Evolutionary conservation across 2,329 filamentous ascomycete genomes (phyloP), one percentile per base, ranked within the genome.

Genomic region (Alternaria tenuissima): DNA sequence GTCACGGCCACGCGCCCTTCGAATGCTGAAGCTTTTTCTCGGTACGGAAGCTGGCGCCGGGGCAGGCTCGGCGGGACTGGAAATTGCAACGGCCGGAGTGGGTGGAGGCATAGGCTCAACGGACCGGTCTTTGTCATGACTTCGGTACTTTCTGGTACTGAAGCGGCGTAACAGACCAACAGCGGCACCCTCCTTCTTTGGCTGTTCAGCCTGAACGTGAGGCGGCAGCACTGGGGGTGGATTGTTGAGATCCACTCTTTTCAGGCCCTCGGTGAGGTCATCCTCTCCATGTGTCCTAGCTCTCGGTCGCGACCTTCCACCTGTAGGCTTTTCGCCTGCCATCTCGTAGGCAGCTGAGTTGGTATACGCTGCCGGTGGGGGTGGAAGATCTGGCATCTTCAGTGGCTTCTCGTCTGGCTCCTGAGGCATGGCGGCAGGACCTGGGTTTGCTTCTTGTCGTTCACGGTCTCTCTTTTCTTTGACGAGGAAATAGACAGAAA

Each of bases 401-500:
- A 89, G 77, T 7, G 85, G 80, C 55, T 83, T 82, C 52, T 90
- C 85, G 42, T 84, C 83, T 24, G 88, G 81, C 43, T 83, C 80
- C 38, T 84, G 83, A 16, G 87, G 86, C 72, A 90, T 81, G 20
- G 82, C 82, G 28, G 86, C 73, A 57, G 86, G 85, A 22, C 88
- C 86, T 49, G 89, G 86, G 61, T 88, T 89, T 38, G 80, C 77
- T 67, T 88, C 86, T 24, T 81, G 75, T 46, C 82, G 80, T 71
- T 98, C 94, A 36, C 92, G 88, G 51, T 96, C 92, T 65, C 93
- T 88, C 81, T 98, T 98, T 81, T 99, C 95, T 68, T 88, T 90
- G n/a, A 97, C 95, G 3, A 99, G 86, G 72, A 96, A 96, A 79
- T 99, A 99, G 14, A 99, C 90, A 1, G 95, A 98, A 7, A 98